Conservation (phyloP, 768 basidiomycete genomes). For the Clitopilus passeckerianus region DNA sequence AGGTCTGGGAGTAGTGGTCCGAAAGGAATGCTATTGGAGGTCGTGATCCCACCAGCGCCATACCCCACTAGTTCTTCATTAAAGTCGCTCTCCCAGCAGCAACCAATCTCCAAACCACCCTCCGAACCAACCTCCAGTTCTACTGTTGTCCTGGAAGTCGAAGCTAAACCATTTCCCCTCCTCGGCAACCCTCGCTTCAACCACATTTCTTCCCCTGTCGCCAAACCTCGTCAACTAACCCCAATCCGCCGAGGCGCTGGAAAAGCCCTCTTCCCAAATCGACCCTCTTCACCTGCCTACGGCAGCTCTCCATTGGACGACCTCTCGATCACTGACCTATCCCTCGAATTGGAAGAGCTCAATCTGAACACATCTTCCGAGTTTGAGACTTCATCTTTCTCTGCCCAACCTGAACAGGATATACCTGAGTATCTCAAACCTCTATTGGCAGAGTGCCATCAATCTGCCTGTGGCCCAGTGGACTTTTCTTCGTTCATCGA, state of each 20-base stretch:
- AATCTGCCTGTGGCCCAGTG: slow-evolving; percentile 53
- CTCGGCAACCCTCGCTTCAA: slow-evolving; percentile 6
- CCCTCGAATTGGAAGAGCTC: slow-evolving; percentile 43
- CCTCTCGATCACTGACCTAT: slow-evolving; percentile 33
- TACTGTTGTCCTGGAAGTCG: slow-evolving; percentile 5
- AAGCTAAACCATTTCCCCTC: slow-evolving; percentile 5
- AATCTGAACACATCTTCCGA: slow-evolving; percentile 23
- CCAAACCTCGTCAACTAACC: slow-evolving; percentile 59
- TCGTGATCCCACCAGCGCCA: slow-evolving; percentile 35
- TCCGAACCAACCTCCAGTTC: neutral
- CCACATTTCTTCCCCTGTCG: slow-evolving; percentile 21
- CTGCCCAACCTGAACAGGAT: slow-evolving; percentile 18
- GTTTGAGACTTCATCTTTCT: slow-evolving; percentile 8
- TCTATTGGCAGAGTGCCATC: slow-evolving; percentile 68
- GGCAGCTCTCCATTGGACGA: slow-evolving; percentile 55
- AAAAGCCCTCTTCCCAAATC: slow-evolving; percentile 28
- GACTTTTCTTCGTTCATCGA: slow-evolving; percentile 84
- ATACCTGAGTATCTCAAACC: slow-evolving; percentile 54
- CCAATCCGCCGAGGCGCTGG: slow-evolving; percentile 50
- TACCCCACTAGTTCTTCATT: slow-evolving; percentile 21
- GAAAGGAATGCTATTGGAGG: slow-evolving; percentile 26
- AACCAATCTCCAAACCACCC: neutral
- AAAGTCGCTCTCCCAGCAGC: slow-evolving; percentile 11
- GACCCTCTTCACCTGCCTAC: slow-evolving; percentile 38
- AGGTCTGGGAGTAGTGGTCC: slow-evolving; percentile 6